Evolutionary conservation across 345 rosid genomes (phyloP).

Genomic region (Clausena lansium): DNA sequence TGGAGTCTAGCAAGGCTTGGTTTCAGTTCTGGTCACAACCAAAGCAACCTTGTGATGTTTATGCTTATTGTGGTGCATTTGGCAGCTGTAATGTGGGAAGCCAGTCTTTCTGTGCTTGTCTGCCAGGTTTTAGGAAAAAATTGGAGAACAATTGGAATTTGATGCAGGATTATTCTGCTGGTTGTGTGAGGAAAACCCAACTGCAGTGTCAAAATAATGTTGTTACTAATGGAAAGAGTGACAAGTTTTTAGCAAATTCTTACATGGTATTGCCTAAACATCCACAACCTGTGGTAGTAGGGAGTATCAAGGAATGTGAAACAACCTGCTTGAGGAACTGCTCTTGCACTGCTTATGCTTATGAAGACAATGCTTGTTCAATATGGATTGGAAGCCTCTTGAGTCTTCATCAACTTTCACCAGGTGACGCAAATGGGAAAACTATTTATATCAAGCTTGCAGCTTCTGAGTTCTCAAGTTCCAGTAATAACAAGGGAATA

Average conservation of each 20-base stretch:
- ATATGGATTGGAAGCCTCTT: constrained; percentile 56
- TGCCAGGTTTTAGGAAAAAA: constrained; percentile 43
- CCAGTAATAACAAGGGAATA: constrained; percentile 29
- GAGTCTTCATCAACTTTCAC: constrained; percentile 35
- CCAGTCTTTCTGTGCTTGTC: constrained; percentile 49
- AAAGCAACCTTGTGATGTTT: constrained; percentile 66
- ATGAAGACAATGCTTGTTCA: constrained; percentile 35
- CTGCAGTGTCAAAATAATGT: constrained; percentile 41
- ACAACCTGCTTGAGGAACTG: constrained; percentile 51
- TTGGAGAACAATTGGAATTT: constrained; percentile 43
- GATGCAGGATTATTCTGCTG: constrained; percentile 49
- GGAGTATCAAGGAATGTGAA: constrained; percentile 36
- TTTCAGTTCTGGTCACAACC: constrained; percentile 70
- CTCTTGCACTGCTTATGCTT: constrained; percentile 68
- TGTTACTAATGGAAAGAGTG: constrained; percentile 26
- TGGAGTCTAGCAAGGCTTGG: constrained; percentile 36
- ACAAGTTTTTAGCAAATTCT: constrained; percentile 25
- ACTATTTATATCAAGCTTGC: constrained; percentile 54
- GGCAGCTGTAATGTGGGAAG: constrained; percentile 49
- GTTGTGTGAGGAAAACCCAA: constrained; percentile 48
- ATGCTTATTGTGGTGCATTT: constrained; percentile 65
- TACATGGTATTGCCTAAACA: constrained; percentile 27
- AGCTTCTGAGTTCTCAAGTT: constrained; percentile 55
- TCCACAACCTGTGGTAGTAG: constrained; percentile 10
- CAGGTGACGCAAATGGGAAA: constrained; percentile 31